Conservation (phyloP, 225 moss, liverwort and hornwort genomes). For the Straminergon stramineum region DNA sequence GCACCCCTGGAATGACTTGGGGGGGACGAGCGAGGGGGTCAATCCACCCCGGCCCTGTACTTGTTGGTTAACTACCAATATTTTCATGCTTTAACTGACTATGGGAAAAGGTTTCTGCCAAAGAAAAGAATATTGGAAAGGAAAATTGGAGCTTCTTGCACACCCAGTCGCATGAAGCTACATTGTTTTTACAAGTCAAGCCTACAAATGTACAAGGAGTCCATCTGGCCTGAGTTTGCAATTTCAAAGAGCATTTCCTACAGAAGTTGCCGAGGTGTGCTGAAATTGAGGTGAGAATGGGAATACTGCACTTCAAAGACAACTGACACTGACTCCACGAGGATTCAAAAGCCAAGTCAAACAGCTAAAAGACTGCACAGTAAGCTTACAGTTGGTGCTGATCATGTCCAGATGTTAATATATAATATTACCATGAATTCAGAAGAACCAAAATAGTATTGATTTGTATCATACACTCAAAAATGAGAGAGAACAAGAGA, state of each 20-base stretch:
- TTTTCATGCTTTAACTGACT: no score
- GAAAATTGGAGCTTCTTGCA: not conserved
- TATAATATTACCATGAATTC: not conserved
- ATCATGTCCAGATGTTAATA: not conserved
- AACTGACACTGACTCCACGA: not conserved
- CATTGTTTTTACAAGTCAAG: not conserved
- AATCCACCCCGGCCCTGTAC: no score
- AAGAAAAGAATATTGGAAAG: not conserved
- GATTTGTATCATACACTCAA: conserved; percentile 49
- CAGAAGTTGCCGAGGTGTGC: not conserved
- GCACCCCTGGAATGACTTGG: no score
- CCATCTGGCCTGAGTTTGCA: not conserved
- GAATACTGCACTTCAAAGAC: not conserved
- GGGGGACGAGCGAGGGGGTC: no score
- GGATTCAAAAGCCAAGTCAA: not conserved
- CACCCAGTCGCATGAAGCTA: not conserved
- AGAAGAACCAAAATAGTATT: conserved; percentile 20
- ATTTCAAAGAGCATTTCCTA: not conserved
- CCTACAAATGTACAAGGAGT: not conserved
- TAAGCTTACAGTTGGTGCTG: not conserved
- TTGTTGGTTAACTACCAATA: no score
- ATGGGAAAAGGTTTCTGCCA: not conserved
- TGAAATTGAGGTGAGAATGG: not conserved
- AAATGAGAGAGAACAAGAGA: conserved; percentile 40
- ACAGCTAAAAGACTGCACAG: not conserved